Evolutionary conservation across 495 filamentous ascomycete species (phyloP).

Genomic region (Aspergillus biplanus): DNA sequence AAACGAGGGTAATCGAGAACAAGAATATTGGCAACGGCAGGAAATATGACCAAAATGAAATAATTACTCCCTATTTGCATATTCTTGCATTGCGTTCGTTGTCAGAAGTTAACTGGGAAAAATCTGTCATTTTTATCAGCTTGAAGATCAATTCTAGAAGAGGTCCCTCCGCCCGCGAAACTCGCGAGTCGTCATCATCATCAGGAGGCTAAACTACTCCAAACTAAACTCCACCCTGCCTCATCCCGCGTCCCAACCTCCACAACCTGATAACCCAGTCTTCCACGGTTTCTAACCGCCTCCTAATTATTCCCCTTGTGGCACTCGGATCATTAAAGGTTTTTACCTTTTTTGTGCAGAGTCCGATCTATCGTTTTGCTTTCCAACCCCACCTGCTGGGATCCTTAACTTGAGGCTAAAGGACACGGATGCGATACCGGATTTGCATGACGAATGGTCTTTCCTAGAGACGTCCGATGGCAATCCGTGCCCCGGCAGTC

Average conservation of each 20-base stretch:
- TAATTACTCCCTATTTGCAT: background rate
- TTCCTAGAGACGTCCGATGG: conserved; percentile 47
- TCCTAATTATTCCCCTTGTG: conserved; percentile 2
- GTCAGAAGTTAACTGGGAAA: background rate
- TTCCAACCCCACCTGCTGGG: conserved; percentile 3
- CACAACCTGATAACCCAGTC: conserved; percentile 6
- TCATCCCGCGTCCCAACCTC: conserved; percentile 24
- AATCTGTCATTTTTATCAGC: background rate
- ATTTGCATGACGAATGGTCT: conserved; percentile 50
- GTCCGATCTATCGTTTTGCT: conserved; percentile 2
- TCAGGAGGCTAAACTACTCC: conserved; percentile 19
- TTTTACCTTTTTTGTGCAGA: conserved; percentile 1
- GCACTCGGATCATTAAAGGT: background rate
- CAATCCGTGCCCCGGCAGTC: conserved; percentile 45
- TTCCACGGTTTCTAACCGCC: background rate
- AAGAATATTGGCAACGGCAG: background rate
- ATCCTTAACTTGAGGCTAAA: conserved; percentile 15
- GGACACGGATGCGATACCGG: conserved; percentile 44
- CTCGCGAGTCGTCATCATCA: conserved; percentile 22
- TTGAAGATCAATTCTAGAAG: background rate
- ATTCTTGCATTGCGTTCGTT: background rate
- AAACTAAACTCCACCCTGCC: conserved; percentile 15
- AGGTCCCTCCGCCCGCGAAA: conserved; percentile 1
- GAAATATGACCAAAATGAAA: background rate
- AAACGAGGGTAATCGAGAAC: background rate